Conservation (phyloP, 2,329 filamentous ascomycete genomes). For the Ascochyta pisi region DNA sequence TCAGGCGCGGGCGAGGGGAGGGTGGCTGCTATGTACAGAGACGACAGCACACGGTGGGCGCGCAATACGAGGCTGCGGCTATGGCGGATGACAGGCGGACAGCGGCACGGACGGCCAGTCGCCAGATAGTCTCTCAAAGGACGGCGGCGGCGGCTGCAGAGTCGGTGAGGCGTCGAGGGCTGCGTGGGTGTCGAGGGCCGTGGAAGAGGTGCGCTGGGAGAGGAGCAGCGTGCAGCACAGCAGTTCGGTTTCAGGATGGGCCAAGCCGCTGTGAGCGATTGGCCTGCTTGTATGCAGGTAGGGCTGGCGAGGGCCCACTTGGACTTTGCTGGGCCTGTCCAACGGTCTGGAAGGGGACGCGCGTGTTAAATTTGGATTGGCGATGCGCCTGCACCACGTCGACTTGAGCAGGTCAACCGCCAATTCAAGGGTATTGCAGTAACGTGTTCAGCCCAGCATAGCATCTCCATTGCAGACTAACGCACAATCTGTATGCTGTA, state of each 20-base stretch:
- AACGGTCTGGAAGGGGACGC: slow-evolving; percentile 8
- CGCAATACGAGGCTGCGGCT: not conserved
- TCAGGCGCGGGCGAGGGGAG: slow-evolving; percentile 6
- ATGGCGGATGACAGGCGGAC: not conserved
- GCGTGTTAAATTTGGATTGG: slow-evolving; percentile 8
- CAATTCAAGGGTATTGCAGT: not conserved
- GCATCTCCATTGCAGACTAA: not conserved
- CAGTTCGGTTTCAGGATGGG: slow-evolving; percentile 8
- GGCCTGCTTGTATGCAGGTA: slow-evolving; percentile 1
- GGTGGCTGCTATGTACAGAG: slow-evolving; percentile 9
- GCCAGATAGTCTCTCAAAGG: not conserved
- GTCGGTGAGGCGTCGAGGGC: slow-evolving; percentile 16
- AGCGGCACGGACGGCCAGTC: not conserved
- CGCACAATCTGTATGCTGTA: not conserved
- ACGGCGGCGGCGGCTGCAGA: slow-evolving; percentile 25
- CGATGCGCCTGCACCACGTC: slow-evolving; percentile 14
- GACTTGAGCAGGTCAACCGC: not conserved
- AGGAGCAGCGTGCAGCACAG: not conserved
- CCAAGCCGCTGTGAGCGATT: not conserved
- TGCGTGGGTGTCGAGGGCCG: slow-evolving; percentile 26
- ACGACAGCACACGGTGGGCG: not conserved
- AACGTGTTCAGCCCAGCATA: not conserved
- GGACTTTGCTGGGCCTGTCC: not conserved
- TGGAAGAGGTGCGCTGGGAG: not conserved
- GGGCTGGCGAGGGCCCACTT: not conserved